Evolutionary conservation across 306 rosid species (phyloP).

Genomic region (apple (Malus domestica)): DNA sequence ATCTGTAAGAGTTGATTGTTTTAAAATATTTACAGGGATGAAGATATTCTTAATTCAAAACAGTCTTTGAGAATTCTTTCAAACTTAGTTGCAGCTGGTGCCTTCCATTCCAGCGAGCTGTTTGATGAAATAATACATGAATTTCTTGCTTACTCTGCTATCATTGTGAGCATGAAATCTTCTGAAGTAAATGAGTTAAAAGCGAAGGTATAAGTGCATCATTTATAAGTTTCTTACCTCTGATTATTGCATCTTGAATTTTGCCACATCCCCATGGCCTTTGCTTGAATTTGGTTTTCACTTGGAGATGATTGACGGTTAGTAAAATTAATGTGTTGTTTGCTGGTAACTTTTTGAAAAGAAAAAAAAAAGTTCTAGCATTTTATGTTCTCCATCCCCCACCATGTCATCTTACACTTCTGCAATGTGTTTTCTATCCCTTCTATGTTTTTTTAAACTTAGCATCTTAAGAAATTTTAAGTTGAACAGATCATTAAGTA

Average conservation of each 20-base stretch:
- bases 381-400: neutral
- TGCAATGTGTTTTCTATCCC: neutral
- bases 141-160: constrained; percentile 57
- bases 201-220: constrained; percentile 51
- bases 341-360: too few species aligned
- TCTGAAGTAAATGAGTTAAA: constrained; percentile 54
- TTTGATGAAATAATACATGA: constrained; percentile 63
- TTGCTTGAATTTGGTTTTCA: neutral
- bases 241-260: constrained; percentile 7
- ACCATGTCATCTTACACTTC: neutral
- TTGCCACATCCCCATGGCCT: neutral
- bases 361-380: neutral
- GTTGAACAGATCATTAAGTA: neutral
- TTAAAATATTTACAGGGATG: constrained; percentile 47
- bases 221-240: constrained; percentile 21
- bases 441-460: neutral
- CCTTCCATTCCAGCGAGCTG: constrained; percentile 46
- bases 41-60: constrained; percentile 45
- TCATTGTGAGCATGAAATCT: constrained; percentile 46
- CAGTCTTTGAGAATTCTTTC: constrained; percentile 77
- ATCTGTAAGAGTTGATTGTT: constrained; percentile 11
- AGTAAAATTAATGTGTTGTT: neutral
- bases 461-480: neutral
- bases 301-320: neutral
- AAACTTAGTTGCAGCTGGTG: constrained; percentile 74